Percentiles rank a stretch among this genome's conserved stretches.
phyloP scores from a whole-genome alignment of 2,329 filamentous ascomycete species.

The Chaetomiaceae sp. region DNA sequence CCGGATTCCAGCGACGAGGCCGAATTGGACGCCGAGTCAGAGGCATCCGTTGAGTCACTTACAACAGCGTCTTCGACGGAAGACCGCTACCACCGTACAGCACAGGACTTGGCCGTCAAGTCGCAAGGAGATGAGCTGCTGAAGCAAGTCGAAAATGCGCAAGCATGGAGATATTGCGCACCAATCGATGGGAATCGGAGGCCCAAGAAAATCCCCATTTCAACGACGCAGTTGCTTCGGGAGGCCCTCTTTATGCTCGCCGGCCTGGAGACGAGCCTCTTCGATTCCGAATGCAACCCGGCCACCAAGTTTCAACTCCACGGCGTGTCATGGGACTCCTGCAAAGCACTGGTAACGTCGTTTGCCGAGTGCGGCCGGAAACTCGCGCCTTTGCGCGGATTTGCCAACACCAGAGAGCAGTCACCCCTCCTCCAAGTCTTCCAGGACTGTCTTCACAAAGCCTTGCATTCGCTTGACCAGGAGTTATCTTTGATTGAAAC shows the following conservation, averaged over 20 bases:
- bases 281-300: conserved; percentile 43
- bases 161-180: conserved; percentile 42
- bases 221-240: conserved; percentile 69
- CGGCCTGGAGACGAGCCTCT: conserved; percentile 71
- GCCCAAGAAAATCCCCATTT: conserved; percentile 45
- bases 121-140: conserved; percentile 31
- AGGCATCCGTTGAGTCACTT: conserved; percentile 33
- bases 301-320: conserved; percentile 43
- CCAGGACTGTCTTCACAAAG: conserved; percentile 55
- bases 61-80: conserved; percentile 36
- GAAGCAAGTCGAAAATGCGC: conserved; percentile 38
- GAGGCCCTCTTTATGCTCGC: conserved; percentile 83
- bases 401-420: conserved; percentile 41
- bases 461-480: conserved; percentile 55
- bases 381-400: conserved; percentile 43
- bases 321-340: conserved; percentile 47
- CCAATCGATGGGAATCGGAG: conserved; percentile 32
- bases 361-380: conserved; percentile 46
- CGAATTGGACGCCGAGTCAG: conserved; percentile 36
- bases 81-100: conserved; percentile 18
- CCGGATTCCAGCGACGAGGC: conserved; percentile 62
- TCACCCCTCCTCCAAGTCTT: conserved; percentile 67
- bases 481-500: conserved; percentile 57
- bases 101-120: conserved; percentile 17
- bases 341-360: conserved; percentile 44